A percentile compares a stretch with the other conserved stretches of the same genome.
Conservation (phyloP, 1,284 basidiomycete species). For the Pseudozyma pruni region DNA sequence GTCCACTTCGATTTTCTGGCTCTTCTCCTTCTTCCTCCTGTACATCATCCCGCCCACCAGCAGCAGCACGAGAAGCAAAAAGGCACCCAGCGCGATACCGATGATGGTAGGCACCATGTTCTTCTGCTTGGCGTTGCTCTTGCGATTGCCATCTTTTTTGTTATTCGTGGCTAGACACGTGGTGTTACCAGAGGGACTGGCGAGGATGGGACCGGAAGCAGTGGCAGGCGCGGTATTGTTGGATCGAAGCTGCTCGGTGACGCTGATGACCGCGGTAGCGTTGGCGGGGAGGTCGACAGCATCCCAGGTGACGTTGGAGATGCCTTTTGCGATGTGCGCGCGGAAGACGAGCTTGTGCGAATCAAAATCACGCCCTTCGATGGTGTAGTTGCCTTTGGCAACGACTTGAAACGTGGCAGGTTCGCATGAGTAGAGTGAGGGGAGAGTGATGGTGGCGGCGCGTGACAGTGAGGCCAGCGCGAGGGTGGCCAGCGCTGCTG, state of each 20-base stretch:
- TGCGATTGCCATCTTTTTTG: neutral
- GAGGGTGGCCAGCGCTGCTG: neutral
- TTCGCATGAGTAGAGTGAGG: slow-evolving; percentile 32
- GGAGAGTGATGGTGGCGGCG: slow-evolving; percentile 11
- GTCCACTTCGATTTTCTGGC: slow-evolving; percentile 20
- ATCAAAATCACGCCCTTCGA: slow-evolving; percentile 23
- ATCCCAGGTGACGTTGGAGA: slow-evolving; percentile 22
- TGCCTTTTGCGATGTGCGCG: slow-evolving; percentile 3
- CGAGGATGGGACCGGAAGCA: slow-evolving; percentile 1
- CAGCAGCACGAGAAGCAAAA: slow-evolving; percentile 21
- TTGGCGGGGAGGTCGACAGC: slow-evolving; percentile 23
- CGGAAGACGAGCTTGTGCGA: slow-evolving; percentile 34
- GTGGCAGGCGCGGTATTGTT: slow-evolving; percentile 7
- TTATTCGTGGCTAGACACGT: slow-evolving; percentile 12
- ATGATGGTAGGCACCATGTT: slow-evolving; percentile 37
- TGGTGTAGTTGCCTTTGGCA: slow-evolving; percentile 37
- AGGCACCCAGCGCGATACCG: slow-evolving; percentile 22
- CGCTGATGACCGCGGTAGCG: slow-evolving; percentile 17
- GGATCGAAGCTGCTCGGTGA: slow-evolving; percentile 19
- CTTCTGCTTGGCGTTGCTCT: slow-evolving; percentile 10
- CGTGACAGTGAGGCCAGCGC: neutral
- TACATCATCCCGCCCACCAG: slow-evolving; percentile 30
- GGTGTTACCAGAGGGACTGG: slow-evolving; percentile 20
- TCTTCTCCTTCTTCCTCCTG: slow-evolving; percentile 24
- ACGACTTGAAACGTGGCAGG: slow-evolving; percentile 23